A percentile compares a stretch with the other conserved stretches of the same genome.
These are phyloP conservation scores for Chlorociboria aeruginascens DNA, from an alignment of 495 filamentous ascomycete genomes.

Conservation along the genomic window DNA sequence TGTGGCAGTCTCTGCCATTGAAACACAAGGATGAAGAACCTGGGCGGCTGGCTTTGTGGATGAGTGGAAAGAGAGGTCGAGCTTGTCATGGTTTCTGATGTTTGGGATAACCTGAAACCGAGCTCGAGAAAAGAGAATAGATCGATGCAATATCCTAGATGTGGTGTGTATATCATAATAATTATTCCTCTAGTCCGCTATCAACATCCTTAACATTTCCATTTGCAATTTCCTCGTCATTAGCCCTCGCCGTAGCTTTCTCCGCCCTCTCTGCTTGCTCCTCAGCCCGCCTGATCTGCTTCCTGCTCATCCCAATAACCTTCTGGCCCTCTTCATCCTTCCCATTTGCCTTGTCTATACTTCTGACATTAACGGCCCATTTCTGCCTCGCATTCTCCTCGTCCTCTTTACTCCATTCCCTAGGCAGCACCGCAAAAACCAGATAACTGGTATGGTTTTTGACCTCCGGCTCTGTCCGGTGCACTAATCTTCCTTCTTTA, in stretches of 20 bases:
- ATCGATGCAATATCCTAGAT: too few relatives aligned
- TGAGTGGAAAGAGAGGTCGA: too few relatives aligned
- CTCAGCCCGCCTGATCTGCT: slow-evolving; percentile 41
- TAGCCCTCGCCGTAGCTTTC: slow-evolving; percentile 10
- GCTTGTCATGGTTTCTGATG: too few relatives aligned
- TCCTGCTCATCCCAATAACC: slow-evolving; percentile 37
- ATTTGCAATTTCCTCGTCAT: slow-evolving; percentile 7
- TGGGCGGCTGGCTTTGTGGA: too few relatives aligned
- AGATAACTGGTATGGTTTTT: slow-evolving; percentile 95
- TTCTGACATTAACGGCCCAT: slow-evolving; percentile 38
- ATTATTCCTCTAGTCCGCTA: too few relatives aligned
- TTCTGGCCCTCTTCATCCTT: slow-evolving; percentile 23
- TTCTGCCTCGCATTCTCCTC: slow-evolving; percentile 53
- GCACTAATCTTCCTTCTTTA: slow-evolving; percentile 58
- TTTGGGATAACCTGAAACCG: too few relatives aligned
- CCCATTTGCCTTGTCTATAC: background rate
- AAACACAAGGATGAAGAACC: too few relatives aligned
- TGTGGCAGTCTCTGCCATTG: too few relatives aligned
- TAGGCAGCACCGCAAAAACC: slow-evolving; percentile 81
- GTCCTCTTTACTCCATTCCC: slow-evolving; percentile 72
- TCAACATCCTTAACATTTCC: too few relatives aligned
- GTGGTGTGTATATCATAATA: too few relatives aligned
- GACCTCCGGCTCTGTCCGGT: slow-evolving; percentile 73
- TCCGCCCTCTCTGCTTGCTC: slow-evolving; percentile 36
- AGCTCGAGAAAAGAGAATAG: too few relatives aligned